Conservation (phyloP, 257 asterid genomes). For the Eucommia ulmoides region DNA sequence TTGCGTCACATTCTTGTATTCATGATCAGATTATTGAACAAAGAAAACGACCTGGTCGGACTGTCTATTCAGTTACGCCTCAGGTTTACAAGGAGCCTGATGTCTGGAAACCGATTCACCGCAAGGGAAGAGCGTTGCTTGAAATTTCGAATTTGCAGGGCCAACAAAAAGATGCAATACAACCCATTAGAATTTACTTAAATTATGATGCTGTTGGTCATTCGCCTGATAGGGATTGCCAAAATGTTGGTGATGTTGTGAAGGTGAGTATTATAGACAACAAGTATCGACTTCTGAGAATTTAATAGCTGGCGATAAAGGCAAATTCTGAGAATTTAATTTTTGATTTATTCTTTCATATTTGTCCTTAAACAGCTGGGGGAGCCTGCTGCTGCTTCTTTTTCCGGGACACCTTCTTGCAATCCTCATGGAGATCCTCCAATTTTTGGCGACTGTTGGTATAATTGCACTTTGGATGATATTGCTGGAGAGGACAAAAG, state of each 20-base stretch:
- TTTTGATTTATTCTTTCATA: constrained; percentile 5
- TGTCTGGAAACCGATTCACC: constrained; percentile 24
- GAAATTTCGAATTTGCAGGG: constrained; percentile 26
- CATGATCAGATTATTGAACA: constrained; percentile 86
- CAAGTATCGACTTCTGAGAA: constrained; percentile 1
- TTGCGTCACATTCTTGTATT: constrained; percentile 70
- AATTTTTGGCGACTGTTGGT: constrained; percentile 93
- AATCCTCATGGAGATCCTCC: constrained; percentile 96
- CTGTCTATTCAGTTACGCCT: constrained; percentile 72
- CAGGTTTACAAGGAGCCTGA: constrained; percentile 57
- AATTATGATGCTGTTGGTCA: constrained; percentile 99
- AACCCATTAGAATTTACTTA: constrained; percentile 79
- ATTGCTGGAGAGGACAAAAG: constrained; percentile 91
- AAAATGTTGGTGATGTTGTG: constrained; percentile 64
- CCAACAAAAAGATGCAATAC: constrained; percentile 39
- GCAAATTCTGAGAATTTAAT: constrained; percentile 9
- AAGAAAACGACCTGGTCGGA: constrained; percentile 71
- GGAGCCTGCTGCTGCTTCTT: constrained; percentile 82
- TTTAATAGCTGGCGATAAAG: not conserved
- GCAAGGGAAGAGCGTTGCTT: constrained; percentile 60
- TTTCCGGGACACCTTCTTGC: constrained; percentile 78
- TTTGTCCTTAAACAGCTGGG: constrained; percentile 69
- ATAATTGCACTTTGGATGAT: constrained; percentile 86
- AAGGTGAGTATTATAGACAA: constrained; percentile 47
- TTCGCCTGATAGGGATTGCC: constrained; percentile 90